Evolutionary conservation across 2,329 filamentous ascomycete genomes (phyloP), one percentile per base, ranked within the genome.

Genomic region (Byssoonygena ceratinophila): DNA sequence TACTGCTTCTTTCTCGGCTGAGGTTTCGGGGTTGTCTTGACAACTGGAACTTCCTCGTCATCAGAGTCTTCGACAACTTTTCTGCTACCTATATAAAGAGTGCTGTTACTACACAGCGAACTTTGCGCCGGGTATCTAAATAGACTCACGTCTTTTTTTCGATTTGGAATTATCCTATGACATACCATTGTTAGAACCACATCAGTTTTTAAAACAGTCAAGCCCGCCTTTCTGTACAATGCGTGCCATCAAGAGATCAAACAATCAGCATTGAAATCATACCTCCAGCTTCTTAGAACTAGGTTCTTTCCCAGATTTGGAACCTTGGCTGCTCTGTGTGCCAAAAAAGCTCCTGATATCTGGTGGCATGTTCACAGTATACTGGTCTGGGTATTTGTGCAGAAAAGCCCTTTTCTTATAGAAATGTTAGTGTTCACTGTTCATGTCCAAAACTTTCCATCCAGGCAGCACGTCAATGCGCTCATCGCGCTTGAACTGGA

Each of bases 281-380:
- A 67, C 74, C 68, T 67, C 73, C 62, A 46, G 46, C 53, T 68
- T 68, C 59, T 70, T 68, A 43, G 67, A 56, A 8, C 31, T 36
- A 41, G 72, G 64, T 58, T 70, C 60, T 62, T 58, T 54, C 51
- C 68, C 68, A 55, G 78, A 75, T 45, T 75, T 69, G 14, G 77
- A 71, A 41, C 76, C 71, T 60, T 77, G 74, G 58, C 78, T 76
- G 48, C 81, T 80, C 68, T 89, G 89, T 56, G 85, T 81, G 52
- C 84, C 82, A 73, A 97, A 96, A 71, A 96, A 97, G 61, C 77
- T 88, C 64, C 90, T 80, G 63, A 96, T 97, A 70, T 97, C 91
- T 57, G 76, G 65, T 51, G 89, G 81, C 89, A 95, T 94, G 57
- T 46, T 63, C 47, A 27, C 31, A 36, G 14, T 7, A 27, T 8